Conservation (phyloP, 768 basidiomycete genomes). For the Kwoniella dejecticola region DNA sequence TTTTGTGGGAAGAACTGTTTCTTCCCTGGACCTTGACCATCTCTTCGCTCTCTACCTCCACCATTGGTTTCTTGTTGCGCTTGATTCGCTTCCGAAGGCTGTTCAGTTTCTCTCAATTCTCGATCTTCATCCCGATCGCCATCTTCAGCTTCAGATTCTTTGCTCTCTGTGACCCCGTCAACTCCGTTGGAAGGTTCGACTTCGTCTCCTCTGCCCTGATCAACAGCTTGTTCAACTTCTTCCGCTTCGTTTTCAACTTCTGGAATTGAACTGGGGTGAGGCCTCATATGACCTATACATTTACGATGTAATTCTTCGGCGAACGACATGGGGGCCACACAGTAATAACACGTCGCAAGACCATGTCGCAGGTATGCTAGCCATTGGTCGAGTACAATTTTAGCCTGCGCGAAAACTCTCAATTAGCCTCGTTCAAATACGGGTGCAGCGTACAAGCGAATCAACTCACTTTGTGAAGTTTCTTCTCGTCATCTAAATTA, state of each 20-base stretch:
- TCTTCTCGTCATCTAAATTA: conserved; percentile 48
- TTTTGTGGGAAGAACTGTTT: conserved; percentile 28
- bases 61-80: not conserved
- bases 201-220: conserved; percentile 3
- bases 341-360: conserved; percentile 75
- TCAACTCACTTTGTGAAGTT: conserved; percentile 25
- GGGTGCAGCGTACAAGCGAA: too few species aligned
- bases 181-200: conserved; percentile 57
- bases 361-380: conserved; percentile 89
- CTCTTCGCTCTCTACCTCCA: not conserved
- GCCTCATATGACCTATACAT: conserved; percentile 85
- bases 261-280: conserved; percentile 13
- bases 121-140: conserved; percentile 35
- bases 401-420: conserved; percentile 66
- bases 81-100: not conserved
- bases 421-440: too few species aligned
- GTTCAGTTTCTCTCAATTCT: conserved; percentile 9
- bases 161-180: conserved; percentile 56
- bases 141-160: conserved; percentile 41
- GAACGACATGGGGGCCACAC: conserved; percentile 87
- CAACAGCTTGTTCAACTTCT: conserved; percentile 4
- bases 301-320: conserved; percentile 92
- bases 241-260: conserved; percentile 60
- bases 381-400: conserved; percentile 85
- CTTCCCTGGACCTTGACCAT: conserved; percentile 14